These are phyloP conservation scores for Hypoxylon sp. DNA, from an alignment of 2,329 filamentous ascomycete species.

Conservation along the genomic window DNA sequence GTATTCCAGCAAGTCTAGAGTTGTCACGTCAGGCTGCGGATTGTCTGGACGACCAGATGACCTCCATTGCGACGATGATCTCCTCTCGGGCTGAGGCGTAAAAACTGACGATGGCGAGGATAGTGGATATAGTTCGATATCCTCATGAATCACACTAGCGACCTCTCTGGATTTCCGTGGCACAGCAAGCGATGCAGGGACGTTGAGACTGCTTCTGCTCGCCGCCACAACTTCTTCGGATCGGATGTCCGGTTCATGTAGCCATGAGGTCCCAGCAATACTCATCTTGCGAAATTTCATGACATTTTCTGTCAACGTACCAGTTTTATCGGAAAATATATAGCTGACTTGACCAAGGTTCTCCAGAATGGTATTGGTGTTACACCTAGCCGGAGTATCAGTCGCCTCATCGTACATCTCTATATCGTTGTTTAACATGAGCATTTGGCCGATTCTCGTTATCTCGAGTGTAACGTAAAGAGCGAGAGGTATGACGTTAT, in stretches of 20 bases:
- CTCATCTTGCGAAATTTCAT: constrained; percentile 97
- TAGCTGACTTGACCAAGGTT: constrained; percentile 92
- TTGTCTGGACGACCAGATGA: constrained; percentile 55
- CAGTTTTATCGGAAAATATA: constrained; percentile 95
- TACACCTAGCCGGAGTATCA: constrained; percentile 88
- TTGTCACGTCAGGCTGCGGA: constrained; percentile 72
- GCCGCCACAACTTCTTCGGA: constrained; percentile 25
- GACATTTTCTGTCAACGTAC: constrained; percentile 92
- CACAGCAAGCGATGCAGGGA: constrained; percentile 24
- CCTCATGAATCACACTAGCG: constrained; percentile 52
- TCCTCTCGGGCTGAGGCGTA: constrained; percentile 45
- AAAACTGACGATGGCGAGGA: constrained; percentile 46
- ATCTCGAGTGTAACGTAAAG: constrained; percentile 93
- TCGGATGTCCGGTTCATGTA: constrained; percentile 81
- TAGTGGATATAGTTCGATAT: constrained; percentile 51
- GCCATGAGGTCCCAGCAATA: constrained; percentile 89
- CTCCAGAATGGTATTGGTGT: constrained; percentile 95
- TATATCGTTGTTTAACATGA: constrained; percentile 83
- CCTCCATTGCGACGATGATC: constrained; percentile 55
- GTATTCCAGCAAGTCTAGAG: constrained; percentile 82
- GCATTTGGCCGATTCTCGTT: constrained; percentile 83
- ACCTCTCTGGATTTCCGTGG: constrained; percentile 44
- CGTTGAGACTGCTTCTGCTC: constrained; percentile 15
- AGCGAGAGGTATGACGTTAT: constrained; percentile 92
- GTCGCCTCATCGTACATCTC: constrained; percentile 92